These are phyloP conservation scores for Euphorbia lathyris DNA, from an alignment of 345 rosid genomes.

Conservation along the genomic window DNA sequence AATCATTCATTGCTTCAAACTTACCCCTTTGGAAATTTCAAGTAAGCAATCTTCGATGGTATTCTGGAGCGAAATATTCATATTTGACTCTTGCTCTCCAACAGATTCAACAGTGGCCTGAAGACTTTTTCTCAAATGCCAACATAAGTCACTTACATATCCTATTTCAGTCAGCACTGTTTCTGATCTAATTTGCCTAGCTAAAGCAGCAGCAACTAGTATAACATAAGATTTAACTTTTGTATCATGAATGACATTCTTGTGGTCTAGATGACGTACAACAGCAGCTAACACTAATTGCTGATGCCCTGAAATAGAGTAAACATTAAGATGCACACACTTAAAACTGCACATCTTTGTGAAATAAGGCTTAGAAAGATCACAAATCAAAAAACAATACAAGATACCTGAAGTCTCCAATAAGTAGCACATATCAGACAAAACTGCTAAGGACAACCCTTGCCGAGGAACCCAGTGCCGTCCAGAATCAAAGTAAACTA, in stretches of 20 bases:
- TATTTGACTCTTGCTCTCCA: constrained; percentile 63
- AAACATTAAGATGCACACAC: constrained; percentile 17
- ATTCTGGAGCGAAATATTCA: constrained; percentile 68
- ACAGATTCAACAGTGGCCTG: constrained; percentile 64
- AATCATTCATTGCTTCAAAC: background rate
- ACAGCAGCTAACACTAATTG: constrained; percentile 71
- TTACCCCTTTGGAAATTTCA: constrained; percentile 87
- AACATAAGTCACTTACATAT: constrained; percentile 83
- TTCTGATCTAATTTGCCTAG: constrained; percentile 69
- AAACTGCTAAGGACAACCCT: constrained; percentile 63
- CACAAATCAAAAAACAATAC: constrained; percentile 10
- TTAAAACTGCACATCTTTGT: constrained; percentile 5
- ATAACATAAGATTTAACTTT: constrained; percentile 62
- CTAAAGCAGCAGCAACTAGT: constrained; percentile 74
- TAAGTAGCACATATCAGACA: constrained; percentile 72
- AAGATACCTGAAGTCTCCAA: constrained; percentile 62
- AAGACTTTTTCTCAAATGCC: constrained; percentile 90
- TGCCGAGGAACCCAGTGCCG: constrained; percentile 73
- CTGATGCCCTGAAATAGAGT: constrained; percentile 55
- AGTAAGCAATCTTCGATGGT: constrained; percentile 90
- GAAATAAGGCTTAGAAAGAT: background rate
- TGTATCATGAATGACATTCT: constrained; percentile 75
- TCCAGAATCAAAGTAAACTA: constrained; percentile 65
- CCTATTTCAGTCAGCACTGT: constrained; percentile 62
- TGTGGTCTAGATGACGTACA: constrained; percentile 86